Percentiles rank a stretch among this genome's conserved stretches.
These are phyloP conservation scores for Cadophora sp. DNA, from an alignment of 2,329 filamentous ascomycete genomes.

Conservation along the genomic window DNA sequence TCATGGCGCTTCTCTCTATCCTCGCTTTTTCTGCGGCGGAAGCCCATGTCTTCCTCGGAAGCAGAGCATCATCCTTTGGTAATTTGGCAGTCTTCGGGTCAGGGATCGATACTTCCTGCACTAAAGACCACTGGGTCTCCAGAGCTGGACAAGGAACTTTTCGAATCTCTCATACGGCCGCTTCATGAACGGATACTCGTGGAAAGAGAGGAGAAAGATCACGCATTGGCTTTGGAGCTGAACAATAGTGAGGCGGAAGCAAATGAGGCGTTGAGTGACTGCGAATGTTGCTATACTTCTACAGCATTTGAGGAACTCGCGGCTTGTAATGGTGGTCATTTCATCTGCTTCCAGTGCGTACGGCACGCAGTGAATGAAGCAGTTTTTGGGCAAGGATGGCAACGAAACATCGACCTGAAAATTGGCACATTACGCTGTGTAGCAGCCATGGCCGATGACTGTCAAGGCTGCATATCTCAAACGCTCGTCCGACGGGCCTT, in stretches of 20 bases:
- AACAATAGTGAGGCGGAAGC: slow-evolving; percentile 66
- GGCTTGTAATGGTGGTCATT: slow-evolving; percentile 73
- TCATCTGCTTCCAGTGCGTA: slow-evolving; percentile 84
- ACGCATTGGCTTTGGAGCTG: slow-evolving; percentile 57
- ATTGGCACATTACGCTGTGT: slow-evolving; percentile 81
- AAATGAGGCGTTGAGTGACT: slow-evolving; percentile 67
- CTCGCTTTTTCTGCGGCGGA: slow-evolving; percentile 72
- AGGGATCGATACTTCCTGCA: slow-evolving; percentile 63
- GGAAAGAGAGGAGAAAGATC: slow-evolving; percentile 58
- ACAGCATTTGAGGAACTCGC: slow-evolving; percentile 77
- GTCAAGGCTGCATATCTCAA: slow-evolving; percentile 74
- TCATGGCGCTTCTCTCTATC: slow-evolving; percentile 81
- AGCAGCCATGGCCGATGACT: slow-evolving; percentile 75
- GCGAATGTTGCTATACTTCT: slow-evolving; percentile 78
- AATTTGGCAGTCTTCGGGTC: slow-evolving; percentile 62
- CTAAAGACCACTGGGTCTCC: slow-evolving; percentile 70
- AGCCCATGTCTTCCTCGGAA: slow-evolving; percentile 58
- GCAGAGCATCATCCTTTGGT: slow-evolving; percentile 68
- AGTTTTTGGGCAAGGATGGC: slow-evolving; percentile 92
- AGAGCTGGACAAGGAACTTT: slow-evolving; percentile 69
- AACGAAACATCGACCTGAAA: slow-evolving; percentile 75
- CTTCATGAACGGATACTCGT: slow-evolving; percentile 53
- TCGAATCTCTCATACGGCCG: slow-evolving; percentile 61
- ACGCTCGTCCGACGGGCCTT: slow-evolving; percentile 77
- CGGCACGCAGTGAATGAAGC: slow-evolving; percentile 84